A percentile compares a stretch with the other conserved stretches of the same genome.
phyloP scores from a whole-genome alignment of 257 asterid species.

The Solanum dulcamara region DNA sequence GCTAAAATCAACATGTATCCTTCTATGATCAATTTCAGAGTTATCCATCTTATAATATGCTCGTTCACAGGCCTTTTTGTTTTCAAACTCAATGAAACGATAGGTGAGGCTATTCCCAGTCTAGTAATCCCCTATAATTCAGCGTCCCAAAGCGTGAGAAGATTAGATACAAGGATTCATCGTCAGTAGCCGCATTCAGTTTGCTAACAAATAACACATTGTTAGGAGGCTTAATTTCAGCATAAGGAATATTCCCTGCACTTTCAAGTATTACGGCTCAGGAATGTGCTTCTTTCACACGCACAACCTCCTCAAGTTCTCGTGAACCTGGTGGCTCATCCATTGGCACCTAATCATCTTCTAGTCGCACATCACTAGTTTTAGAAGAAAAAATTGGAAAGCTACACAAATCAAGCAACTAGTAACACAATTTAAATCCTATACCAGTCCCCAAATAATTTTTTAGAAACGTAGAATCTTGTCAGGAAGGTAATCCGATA shows the following conservation, averaged over 20 bases:
- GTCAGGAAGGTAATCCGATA: neutral
- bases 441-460: neutral
- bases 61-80: too few species aligned
- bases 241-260: conserved; percentile 92
- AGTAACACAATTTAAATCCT: neutral
- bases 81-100: too few species aligned
- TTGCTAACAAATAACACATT: too few species aligned
- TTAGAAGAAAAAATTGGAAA: neutral
- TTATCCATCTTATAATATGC: too few species aligned
- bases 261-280: conserved; percentile 90
- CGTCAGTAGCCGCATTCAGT: conserved; percentile 85
- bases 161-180: too few species aligned
- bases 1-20: conserved; percentile 92
- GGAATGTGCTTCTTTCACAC: conserved; percentile 62
- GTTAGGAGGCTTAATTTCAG: conserved; percentile 79
- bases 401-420: neutral
- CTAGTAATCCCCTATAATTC: too few species aligned
- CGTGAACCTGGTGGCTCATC: conserved; percentile 54
- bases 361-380: neutral
- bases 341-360: too few species aligned
- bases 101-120: too few species aligned
- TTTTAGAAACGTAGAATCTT: neutral
- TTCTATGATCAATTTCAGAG: conserved; percentile 55
- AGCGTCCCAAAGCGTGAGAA: too few species aligned
- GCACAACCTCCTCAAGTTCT: conserved; percentile 51